Conservation (phyloP, 1,139 yeast species). For the Meyerozyma carpophila region DNA sequence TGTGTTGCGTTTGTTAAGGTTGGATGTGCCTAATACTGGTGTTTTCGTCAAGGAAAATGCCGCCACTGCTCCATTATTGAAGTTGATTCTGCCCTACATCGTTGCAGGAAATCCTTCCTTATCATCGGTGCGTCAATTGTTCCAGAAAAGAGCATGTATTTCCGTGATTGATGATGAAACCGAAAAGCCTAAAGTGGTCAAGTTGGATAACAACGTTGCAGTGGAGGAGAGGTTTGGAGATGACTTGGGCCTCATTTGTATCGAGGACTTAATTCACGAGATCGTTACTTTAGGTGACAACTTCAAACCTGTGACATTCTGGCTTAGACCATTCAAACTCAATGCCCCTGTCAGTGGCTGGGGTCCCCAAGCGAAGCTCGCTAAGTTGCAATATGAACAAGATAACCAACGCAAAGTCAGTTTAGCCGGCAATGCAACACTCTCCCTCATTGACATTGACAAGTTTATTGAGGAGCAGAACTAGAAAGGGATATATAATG, state of each 20-base stretch:
- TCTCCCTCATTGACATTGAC: slow-evolving; percentile 68
- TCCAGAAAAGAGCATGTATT: slow-evolving; percentile 71
- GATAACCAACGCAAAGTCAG: slow-evolving; percentile 45
- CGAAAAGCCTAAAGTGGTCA: slow-evolving; percentile 24
- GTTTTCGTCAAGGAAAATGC: slow-evolving; percentile 62
- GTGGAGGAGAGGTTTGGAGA: slow-evolving; percentile 69
- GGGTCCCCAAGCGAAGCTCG: slow-evolving; percentile 56
- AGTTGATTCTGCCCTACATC: slow-evolving; percentile 64
- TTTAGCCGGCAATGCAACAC: slow-evolving; percentile 59
- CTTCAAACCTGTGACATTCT: slow-evolving; percentile 53
- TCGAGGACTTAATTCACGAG: slow-evolving; percentile 75
- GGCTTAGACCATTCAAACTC: slow-evolving; percentile 66
- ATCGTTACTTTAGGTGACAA: slow-evolving; percentile 55
- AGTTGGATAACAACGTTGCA: slow-evolving; percentile 65
- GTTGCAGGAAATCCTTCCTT: slow-evolving; percentile 71
- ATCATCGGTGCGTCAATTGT: slow-evolving; percentile 61
- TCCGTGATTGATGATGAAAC: slow-evolving; percentile 29
- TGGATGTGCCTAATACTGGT: slow-evolving; percentile 57
- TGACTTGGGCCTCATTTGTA: slow-evolving; percentile 65
- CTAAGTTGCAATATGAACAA: slow-evolving; percentile 40
- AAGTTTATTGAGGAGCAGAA: slow-evolving; percentile 58
- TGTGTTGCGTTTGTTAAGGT: slow-evolving; percentile 53
- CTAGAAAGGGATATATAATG: slow-evolving; percentile 15
- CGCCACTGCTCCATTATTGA: slow-evolving; percentile 53
- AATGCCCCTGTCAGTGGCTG: slow-evolving; percentile 70